Evolutionary conservation across 768 basidiomycete genomes (phyloP), one percentile per base, ranked within the genome.

Genomic region (Brasilioporus rufonigricans): DNA sequence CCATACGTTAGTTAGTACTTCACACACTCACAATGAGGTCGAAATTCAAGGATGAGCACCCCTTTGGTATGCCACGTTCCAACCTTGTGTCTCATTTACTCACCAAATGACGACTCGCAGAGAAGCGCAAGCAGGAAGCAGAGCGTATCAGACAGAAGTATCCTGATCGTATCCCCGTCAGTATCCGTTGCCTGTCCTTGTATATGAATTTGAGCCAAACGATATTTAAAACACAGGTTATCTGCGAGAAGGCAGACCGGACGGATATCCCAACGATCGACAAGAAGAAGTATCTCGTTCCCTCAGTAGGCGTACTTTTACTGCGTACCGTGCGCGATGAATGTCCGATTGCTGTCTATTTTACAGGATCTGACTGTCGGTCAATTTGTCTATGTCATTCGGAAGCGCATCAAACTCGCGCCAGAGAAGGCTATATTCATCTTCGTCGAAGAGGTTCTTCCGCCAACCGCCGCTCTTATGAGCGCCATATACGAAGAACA

Each of bases 341-440:
- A 57, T 44, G 49, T 53, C 63, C 71, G 65, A 71, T 72, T 57
- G 19, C 27, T 32, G 29, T 55, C 32, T 50, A 29, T 50, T 35
- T 24, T 35, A 29, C 61, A 98, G 93, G 94, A 98, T 75, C 77
- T 97, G 53, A 98, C 94, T 39, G 95, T 98, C 10, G 95, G 95
- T 12, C 96, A 99, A 71, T 99, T 99, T 71, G 97, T 99, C 53
- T 99, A 99, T 73, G 97, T 99, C 32, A 99, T 99, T 70, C 88
- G 97, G 68, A 99, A 99, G 81, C 90, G 97, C 58, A 99, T 98
- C 88, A 98, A 99, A 85, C 84, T 99, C 53, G 91, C 94, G 23
- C 95, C 97, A 31, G 97, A 99, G 84, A 98, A 98, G 77, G 97
- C 97, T 35, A 99, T 99, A 77, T 99, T 98, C 79, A 98, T 99